Evolutionary conservation across 2,329 filamentous ascomycete genomes (phyloP).

Genomic region (Cladosporium sp.): DNA sequence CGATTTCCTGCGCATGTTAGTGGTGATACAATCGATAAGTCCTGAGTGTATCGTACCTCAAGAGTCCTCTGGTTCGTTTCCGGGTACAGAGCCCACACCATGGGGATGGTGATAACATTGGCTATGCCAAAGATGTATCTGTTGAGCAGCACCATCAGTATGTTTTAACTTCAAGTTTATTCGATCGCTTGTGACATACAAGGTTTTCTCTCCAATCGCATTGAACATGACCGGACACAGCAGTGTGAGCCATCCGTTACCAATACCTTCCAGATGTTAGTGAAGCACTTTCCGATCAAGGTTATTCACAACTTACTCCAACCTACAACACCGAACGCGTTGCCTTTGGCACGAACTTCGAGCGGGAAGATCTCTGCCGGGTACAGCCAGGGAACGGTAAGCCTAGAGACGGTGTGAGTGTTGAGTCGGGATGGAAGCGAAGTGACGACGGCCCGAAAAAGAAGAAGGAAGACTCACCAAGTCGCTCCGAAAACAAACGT

Average conservation of each 20-base stretch:
- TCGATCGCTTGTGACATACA: neutral
- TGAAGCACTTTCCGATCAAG: neutral
- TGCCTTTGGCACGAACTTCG: slow-evolving; percentile 22
- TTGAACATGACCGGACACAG: slow-evolving; percentile 54
- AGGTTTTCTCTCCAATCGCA: slow-evolving; percentile 22
- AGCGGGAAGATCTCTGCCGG: slow-evolving; percentile 46
- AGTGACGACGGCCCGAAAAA: too few species aligned
- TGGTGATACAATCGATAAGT: too few species aligned
- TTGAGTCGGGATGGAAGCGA: slow-evolving; percentile 34
- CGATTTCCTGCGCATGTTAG: slow-evolving; percentile 58
- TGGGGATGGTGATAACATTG: slow-evolving; percentile 62
- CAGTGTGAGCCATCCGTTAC: slow-evolving; percentile 30
- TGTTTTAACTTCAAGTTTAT: neutral
- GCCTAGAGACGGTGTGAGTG: neutral
- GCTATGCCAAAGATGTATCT: slow-evolving; percentile 65
- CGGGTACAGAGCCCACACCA: slow-evolving; percentile 70
- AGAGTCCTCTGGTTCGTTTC: slow-evolving; percentile 68
- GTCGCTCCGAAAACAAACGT: slow-evolving; percentile 62
- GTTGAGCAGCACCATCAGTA: neutral
- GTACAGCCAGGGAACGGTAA: slow-evolving; percentile 18
- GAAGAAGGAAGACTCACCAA: slow-evolving; percentile 41
- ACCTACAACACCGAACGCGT: slow-evolving; percentile 14
- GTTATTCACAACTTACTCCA: neutral
- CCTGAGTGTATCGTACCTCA: slow-evolving; percentile 37
- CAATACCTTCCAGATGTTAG: neutral